Evolutionary conservation across 2,329 filamentous ascomycete species (phyloP).

Genomic region (Trichoderma atrobrunneum): DNA sequence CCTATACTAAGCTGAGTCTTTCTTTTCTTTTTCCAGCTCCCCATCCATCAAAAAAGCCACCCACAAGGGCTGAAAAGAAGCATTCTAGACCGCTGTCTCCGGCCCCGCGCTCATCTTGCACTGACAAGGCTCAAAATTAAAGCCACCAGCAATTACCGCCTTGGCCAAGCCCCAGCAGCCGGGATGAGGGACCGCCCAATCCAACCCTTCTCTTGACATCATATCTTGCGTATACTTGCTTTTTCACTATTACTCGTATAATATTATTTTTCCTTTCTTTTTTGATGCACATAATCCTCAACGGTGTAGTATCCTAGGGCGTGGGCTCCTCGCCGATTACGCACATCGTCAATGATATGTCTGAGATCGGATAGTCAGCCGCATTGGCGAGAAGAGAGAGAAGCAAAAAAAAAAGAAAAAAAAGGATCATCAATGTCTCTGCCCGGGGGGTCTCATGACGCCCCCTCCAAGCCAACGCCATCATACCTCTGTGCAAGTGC

Average conservation of each 20-base stretch:
- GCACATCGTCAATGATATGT: neutral
- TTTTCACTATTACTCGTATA: neutral
- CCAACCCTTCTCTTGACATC: neutral
- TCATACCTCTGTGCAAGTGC: neutral
- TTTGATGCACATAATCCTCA: neutral
- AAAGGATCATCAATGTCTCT: neutral
- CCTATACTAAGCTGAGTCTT: neutral
- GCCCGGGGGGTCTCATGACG: neutral
- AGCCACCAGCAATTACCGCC: neutral
- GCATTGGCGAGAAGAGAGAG: neutral
- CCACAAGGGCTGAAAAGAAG: neutral
- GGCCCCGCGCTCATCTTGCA: neutral
- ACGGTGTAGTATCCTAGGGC: neutral
- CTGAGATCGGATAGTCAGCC: constrained; percentile 4
- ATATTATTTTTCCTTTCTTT: neutral
- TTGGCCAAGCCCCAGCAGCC: neutral
- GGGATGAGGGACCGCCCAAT: neutral
- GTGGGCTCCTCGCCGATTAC: neutral
- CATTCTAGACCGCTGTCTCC: neutral
- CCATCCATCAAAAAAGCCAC: neutral
- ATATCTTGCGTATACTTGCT: neutral
- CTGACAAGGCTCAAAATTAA: constrained; percentile 5
- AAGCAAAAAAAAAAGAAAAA: neutral
- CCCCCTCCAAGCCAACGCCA: neutral
- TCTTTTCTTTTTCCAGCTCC: neutral